A percentile compares a stretch with the other conserved stretches of the same genome.
phyloP scores from a whole-genome alignment of 768 basidiomycete genomes.

The Auriscalpium microsporum region DNA sequence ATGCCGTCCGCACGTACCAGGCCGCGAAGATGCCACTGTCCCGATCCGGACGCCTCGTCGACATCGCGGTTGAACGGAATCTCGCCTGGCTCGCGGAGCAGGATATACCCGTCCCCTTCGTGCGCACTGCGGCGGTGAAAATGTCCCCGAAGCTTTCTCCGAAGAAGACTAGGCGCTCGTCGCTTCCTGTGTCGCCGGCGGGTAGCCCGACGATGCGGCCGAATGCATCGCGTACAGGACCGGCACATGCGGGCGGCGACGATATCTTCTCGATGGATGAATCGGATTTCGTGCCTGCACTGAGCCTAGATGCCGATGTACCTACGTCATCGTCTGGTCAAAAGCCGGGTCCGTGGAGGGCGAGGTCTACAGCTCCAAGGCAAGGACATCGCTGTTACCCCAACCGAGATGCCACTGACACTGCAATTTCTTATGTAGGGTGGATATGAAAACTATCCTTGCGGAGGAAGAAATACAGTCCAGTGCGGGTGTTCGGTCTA shows the following conservation, averaged over 20 bases:
- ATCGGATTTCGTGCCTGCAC: conserved; percentile 31
- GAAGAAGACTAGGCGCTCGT: conserved; percentile 8
- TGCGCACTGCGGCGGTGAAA: conserved; percentile 24
- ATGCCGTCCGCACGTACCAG: conserved; percentile 52
- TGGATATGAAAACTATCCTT: conserved; percentile 82
- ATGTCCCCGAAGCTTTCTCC: conserved; percentile 26
- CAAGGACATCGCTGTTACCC: conserved; percentile 21
- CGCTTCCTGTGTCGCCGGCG: conserved; percentile 22
- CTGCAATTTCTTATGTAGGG: conserved; percentile 29
- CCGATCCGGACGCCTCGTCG: conserved; percentile 44
- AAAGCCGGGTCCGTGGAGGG: conserved; percentile 25
- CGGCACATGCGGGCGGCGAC: conserved; percentile 32
- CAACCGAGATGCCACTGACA: too few relatives aligned
- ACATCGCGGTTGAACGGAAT: conserved; percentile 41
- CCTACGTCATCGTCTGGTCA: neutral
- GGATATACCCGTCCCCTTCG: conserved; percentile 56
- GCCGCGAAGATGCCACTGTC: conserved; percentile 55
- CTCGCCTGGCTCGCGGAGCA: conserved; percentile 62
- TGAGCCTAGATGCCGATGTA: conserved; percentile 14
- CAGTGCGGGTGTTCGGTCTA: neutral
- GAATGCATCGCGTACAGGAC: conserved; percentile 14
- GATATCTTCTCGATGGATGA: conserved; percentile 87
- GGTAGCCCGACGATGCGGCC: conserved; percentile 21
- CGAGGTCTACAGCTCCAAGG: conserved; percentile 37
- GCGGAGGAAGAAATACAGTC: conserved; percentile 52